These are phyloP conservation scores for Gossypium sturtianum DNA, from an alignment of 345 rosid species.

Conservation along the genomic window DNA sequence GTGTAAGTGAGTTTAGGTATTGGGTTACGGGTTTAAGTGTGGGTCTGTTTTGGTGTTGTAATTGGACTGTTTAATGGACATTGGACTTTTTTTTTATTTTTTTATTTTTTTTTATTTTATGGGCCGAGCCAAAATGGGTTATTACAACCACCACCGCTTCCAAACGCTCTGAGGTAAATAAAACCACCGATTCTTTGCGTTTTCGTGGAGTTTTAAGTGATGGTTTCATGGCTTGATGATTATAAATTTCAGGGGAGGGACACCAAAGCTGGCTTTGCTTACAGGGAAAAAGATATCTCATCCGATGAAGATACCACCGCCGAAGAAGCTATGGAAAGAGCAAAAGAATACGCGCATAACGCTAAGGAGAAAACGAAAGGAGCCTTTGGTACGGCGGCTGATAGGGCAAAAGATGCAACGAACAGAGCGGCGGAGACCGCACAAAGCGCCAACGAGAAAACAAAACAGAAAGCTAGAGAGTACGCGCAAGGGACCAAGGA, in stretches of 20 bases:
- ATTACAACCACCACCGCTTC: slow-evolving; percentile 30
- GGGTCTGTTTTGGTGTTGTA: too few species aligned
- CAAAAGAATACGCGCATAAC: slow-evolving; percentile 16
- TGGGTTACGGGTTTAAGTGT: too few species aligned
- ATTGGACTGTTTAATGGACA: too few species aligned
- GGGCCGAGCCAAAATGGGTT: too few species aligned
- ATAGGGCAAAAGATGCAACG: slow-evolving; percentile 18
- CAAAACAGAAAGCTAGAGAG: slow-evolving; percentile 20
- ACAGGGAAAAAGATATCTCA: neutral
- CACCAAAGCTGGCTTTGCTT: slow-evolving; percentile 18
- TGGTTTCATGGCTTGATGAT: neutral
- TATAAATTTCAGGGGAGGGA: slow-evolving; percentile 20
- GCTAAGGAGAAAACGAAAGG: slow-evolving; percentile 25
- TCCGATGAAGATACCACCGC: slow-evolving; percentile 5
- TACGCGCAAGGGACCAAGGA: slow-evolving; percentile 18
- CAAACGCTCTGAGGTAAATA: slow-evolving; percentile 17
- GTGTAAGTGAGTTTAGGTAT: too few species aligned
- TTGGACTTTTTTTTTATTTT: too few species aligned
- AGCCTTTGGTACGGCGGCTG: slow-evolving; percentile 12
- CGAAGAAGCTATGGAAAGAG: slow-evolving; percentile 17
- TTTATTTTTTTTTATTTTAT: too few species aligned
- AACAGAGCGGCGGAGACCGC: slow-evolving; percentile 29
- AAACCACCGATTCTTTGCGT: neutral
- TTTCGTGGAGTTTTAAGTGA: neutral
- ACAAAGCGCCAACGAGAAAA: slow-evolving; percentile 18